A percentile compares a stretch with the other conserved stretches of the same genome.
phyloP scores from a whole-genome alignment of 257 asterid genomes.

The Jacaranda copaia region DNA sequence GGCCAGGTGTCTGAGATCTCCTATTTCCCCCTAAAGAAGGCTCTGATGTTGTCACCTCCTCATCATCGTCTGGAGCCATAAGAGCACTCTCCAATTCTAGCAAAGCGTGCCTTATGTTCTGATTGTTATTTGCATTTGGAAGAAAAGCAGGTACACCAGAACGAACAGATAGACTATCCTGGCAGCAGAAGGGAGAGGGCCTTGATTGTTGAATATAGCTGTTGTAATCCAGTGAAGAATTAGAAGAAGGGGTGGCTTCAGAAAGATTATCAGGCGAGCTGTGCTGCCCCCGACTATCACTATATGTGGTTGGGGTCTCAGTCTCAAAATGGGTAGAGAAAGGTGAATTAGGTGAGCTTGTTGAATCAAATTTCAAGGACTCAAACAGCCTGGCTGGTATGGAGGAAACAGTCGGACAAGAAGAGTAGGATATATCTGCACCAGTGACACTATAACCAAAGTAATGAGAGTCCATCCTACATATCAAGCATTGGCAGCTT shows the following conservation, averaged over 20 bases:
- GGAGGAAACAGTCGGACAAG: slow-evolving; percentile 57
- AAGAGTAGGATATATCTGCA: slow-evolving; percentile 48
- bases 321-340: slow-evolving; percentile 62
- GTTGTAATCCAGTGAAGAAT: slow-evolving; percentile 60
- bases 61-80: slow-evolving; percentile 74
- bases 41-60: slow-evolving; percentile 47
- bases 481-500: slow-evolving; percentile 38
- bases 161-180: slow-evolving; percentile 39
- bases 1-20: slow-evolving; percentile 53
- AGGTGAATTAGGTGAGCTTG: slow-evolving; percentile 81
- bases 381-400: slow-evolving; percentile 54
- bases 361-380: slow-evolving; percentile 60
- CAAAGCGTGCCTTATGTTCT: slow-evolving; percentile 56
- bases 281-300: slow-evolving; percentile 65
- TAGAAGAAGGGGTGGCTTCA: slow-evolving; percentile 57
- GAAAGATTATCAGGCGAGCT: slow-evolving; percentile 65
- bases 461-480: slow-evolving; percentile 53
- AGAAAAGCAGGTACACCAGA: slow-evolving; percentile 40
- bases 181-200: slow-evolving; percentile 44
- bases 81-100: slow-evolving; percentile 72
- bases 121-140: slow-evolving; percentile 51
- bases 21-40: slow-evolving; percentile 51
- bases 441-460: slow-evolving; percentile 36
- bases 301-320: slow-evolving; percentile 44
- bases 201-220: slow-evolving; percentile 50